Evolutionary conservation across 768 basidiomycete genomes (phyloP), one percentile per base, ranked within the genome.

Genomic region (Amanita muscaria): DNA sequence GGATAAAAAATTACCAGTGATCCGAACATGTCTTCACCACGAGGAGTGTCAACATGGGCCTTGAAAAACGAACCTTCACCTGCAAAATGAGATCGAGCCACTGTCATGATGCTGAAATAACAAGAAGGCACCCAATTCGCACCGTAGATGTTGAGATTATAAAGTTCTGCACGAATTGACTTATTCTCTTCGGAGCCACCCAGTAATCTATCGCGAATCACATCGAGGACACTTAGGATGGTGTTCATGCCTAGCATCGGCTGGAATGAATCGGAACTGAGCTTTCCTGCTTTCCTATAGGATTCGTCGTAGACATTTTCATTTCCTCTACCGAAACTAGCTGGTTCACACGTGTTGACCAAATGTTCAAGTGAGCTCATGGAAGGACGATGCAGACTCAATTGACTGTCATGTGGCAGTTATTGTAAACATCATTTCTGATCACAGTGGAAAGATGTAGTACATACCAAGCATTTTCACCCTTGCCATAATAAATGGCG

Each of bases 1-100:
- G 75, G 75, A 40, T 74, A 64, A n/a, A 72, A 63, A 25, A 77
- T 50, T 1, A 77, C 67, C 7, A 80, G 63, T 1, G 76, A 76
- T 1, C 70, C 75, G 29, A 79, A 69, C 67, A 76, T 75, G 21
- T 52, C 51, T 6, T 61, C 58, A 6, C 58, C 52, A 6, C 67
- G 65, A 4, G 70, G 72, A 0, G 74, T 74, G 46, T 76, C 76
- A 32, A 67, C 61, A 49, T 75, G 75, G 1, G 68, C 31, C 50
- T 73, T 73, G 63, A 76, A 77, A 52, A 72, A 75, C 0, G 64
- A 64, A 8, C 60, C 73, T 36, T 63, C 52, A 1, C 61, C 70
- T 72, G 40, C 33, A 11, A 27, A 16, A 30, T 25, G 9, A 34
- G 10, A 18, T 38, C 32, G 24, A 25, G 21, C 31, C n/a, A n/a